These are phyloP conservation scores for Aureobasidium sp. DNA, from an alignment of 2,329 filamentous ascomycete species.

Conservation along the genomic window DNA sequence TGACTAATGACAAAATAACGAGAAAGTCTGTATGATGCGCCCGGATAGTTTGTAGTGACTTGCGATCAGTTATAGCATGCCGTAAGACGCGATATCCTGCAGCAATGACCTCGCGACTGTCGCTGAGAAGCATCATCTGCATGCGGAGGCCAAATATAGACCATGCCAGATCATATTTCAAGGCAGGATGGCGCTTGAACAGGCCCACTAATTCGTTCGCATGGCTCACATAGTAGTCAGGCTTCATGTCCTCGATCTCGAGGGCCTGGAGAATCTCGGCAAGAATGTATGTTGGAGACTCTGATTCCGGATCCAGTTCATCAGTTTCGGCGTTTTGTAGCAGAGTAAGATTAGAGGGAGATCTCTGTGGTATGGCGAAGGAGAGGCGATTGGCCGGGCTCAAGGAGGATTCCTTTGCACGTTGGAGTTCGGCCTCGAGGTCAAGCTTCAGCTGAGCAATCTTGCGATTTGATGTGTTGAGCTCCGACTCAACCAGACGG, in stretches of 20 bases:
- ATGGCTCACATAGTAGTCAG: constrained; percentile 91
- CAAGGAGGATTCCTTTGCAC: constrained; percentile 43
- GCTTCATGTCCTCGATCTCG: constrained; percentile 76
- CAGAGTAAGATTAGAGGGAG: constrained; percentile 37
- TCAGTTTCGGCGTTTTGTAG: constrained; percentile 10
- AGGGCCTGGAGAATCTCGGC: constrained; percentile 85
- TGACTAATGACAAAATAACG: constrained; percentile 85
- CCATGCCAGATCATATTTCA: constrained; percentile 97
- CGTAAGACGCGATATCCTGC: constrained; percentile 89
- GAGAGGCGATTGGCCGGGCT: constrained; percentile 27
- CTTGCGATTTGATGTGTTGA: constrained; percentile 77
- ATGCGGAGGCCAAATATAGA: constrained; percentile 87
- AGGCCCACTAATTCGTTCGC: constrained; percentile 91
- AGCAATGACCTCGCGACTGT: constrained; percentile 90
- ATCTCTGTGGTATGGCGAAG: constrained; percentile 37
- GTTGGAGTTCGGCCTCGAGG: constrained; percentile 53
- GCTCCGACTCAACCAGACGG: constrained; percentile 63
- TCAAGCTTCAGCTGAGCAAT: constrained; percentile 53
- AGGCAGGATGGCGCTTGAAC: constrained; percentile 85
- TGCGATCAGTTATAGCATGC: constrained; percentile 87
- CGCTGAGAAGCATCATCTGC: constrained; percentile 92
- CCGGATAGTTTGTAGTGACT: constrained; percentile 82
- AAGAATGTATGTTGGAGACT: constrained; percentile 87
- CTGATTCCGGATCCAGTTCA: constrained; percentile 60
- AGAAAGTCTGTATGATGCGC: constrained; percentile 85